Base-by-base conservation (phyloP, 306 rosid genomes). In the Gillenia trifoliata region DNA sequence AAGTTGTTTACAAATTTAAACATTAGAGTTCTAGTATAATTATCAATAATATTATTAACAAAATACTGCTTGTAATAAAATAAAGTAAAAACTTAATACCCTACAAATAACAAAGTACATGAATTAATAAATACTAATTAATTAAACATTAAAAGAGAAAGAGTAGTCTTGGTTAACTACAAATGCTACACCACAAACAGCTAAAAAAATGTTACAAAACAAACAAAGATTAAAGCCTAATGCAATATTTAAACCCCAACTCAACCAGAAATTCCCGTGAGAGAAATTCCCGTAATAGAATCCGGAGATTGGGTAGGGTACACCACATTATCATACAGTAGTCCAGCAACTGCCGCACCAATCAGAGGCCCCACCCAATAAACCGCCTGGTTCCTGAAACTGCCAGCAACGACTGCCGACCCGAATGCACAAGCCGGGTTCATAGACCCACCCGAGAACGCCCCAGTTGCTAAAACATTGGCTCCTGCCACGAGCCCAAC, bases 401-500 rank as follows among this genome's bases (percentile, higher is more conserved):
- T 87, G 1, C 98, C 95, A 0, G 90, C 85, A 23, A 86, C 79
- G 11, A 87, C 76, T 0, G 97, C 93, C 0, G 96, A 81, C 33
- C 94, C 97, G 8, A 94, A 91, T n/a, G 98, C 96, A 59, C 91
- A 89, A 0, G 95, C 98, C 11, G 97, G 97, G 82, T 94, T 94
- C 83, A 91, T 86, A 5, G 97, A 85, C 1, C 95, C 97, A 1
- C 97, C 97, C 0, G 96, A 94, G 80, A 94, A 94, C 1, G 98
- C 95, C 31, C 93, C 97, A 0, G 88, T 78, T 0, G 93, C 94
- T 34, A 94, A 78, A 1, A 86, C 91, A 49, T 54, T 71, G 45
- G 92, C 97, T 15, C 98, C 98, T 0, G 88, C 90, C 3, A 86
- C 75, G 9, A 87, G 17, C 3, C 97, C 97, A n/a, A 94, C 76